Evolutionary conservation across 257 asterid species (phyloP), one percentile per base, ranked within the genome.

Genomic region (Cynanchum wilfordii): DNA sequence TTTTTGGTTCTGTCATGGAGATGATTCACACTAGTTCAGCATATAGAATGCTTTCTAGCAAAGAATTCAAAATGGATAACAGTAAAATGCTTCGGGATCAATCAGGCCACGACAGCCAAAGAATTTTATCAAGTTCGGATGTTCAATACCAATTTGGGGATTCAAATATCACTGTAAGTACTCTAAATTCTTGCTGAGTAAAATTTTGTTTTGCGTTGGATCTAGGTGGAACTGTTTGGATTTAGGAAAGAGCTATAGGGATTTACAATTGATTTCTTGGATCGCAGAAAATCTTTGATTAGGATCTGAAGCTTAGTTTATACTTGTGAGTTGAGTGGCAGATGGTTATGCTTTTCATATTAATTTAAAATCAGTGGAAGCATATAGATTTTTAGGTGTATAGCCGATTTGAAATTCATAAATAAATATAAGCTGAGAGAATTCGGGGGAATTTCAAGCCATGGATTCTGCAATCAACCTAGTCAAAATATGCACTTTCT

Each of bases 1-100:
- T 93, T 86, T 93, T 93, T 73, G 97, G 98, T 76, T 93, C 97
- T 47, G 94, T 93, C 73, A 90, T 90, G 98, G 96, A 93, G 84
- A 93, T 89, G 7, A 83, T 93, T 85, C 96, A 87, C 79, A 90
- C 97, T 1, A 94, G 89, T 82, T 87, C 95, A 55, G 89, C 96
- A 40, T 89, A 93, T 80, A 82, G 73, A 79, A 89, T 85, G 69
- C 80, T 86, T 80, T 70, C 89, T 15, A 73, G 82, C 67, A 80
- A 76, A 73, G 45, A 62, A 77, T 65, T 75, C 17, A 79, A 69
- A 65, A 83, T 71, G 80, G 70, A 75, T 47, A 79, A 76, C 73
- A 74, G 40, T 44, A 69, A 81, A 83, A 78, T 73, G 80, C 73
- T 83, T 70, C 71, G 47, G 33, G 83, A 76, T 56, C 84, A 67